Evolutionary conservation across 768 basidiomycete species (phyloP).

Genomic region (Candolleomyces eurysporus): DNA sequence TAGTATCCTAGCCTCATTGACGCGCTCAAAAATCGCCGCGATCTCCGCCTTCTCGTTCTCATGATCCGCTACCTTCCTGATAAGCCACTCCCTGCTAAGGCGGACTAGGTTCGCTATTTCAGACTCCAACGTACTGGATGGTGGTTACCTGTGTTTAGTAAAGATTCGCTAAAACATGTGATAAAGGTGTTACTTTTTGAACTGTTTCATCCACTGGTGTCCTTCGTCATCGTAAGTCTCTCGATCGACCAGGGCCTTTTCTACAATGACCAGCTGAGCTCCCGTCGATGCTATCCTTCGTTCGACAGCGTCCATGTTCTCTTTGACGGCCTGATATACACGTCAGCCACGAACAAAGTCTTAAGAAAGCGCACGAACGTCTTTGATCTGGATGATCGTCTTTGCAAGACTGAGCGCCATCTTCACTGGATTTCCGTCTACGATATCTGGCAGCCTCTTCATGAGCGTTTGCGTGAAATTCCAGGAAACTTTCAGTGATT

Average conservation of each 20-base stretch:
- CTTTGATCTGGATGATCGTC: background rate
- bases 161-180: background rate
- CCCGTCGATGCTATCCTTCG: background rate
- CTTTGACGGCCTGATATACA: background rate
- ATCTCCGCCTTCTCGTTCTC: conserved; percentile 5
- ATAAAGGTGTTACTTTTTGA: background rate
- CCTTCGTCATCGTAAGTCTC: background rate
- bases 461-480: background rate
- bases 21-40: background rate
- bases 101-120: background rate
- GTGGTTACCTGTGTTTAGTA: background rate
- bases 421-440: conserved; percentile 4
- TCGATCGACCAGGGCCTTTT: background rate
- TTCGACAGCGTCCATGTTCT: background rate
- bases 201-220: background rate
- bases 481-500: background rate
- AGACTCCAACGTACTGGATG: background rate
- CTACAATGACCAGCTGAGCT: background rate
- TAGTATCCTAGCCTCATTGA: conserved; percentile 6
- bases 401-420: background rate
- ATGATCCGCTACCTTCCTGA: conserved; percentile 5
- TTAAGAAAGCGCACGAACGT: background rate
- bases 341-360: background rate
- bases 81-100: background rate
- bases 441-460: background rate